These are phyloP conservation scores for Trichoderma gamsii DNA, from an alignment of 495 filamentous ascomycete genomes.

Conservation along the genomic window DNA sequence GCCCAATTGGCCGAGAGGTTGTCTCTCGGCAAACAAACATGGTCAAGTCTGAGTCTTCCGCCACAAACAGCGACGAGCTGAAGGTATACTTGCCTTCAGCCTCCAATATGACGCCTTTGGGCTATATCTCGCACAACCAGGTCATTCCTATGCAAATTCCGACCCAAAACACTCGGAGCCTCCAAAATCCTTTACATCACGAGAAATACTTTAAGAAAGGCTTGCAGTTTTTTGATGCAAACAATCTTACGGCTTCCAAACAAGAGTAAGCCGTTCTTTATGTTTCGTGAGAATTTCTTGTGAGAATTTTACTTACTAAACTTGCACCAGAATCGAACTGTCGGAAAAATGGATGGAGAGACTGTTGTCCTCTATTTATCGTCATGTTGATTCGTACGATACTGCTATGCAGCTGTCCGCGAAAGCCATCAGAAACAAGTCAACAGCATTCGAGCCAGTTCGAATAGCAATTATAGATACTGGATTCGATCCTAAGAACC, in stretches of 20 bases:
- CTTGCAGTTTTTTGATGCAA: conserved; percentile 28
- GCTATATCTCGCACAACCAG: neutral
- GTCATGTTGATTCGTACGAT: conserved; percentile 23
- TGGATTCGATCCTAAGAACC: conserved; percentile 28
- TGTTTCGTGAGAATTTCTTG: no score
- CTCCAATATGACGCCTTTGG: neutral
- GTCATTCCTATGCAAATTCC: neutral
- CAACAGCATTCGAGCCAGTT: conserved; percentile 18
- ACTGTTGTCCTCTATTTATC: conserved; percentile 21
- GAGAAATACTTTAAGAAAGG: conserved; percentile 21
- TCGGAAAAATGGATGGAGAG: neutral
- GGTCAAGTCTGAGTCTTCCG: conserved; percentile 16
- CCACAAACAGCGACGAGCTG: conserved; percentile 12
- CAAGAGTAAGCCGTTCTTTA: conserved; percentile 28
- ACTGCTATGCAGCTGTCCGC: conserved; percentile 12
- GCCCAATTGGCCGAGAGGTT: conserved; percentile 26
- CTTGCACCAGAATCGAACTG: neutral
- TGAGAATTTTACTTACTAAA: neutral
- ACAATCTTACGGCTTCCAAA: conserved; percentile 23
- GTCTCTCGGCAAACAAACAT: conserved; percentile 24
- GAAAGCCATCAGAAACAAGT: neutral
- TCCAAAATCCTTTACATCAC: neutral
- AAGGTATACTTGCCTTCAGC: neutral
- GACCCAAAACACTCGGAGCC: neutral
- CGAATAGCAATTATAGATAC: conserved; percentile 33